Evolutionary conservation across 2,329 filamentous ascomycete species (phyloP).

Genomic region (Fusarium marasasianum): DNA sequence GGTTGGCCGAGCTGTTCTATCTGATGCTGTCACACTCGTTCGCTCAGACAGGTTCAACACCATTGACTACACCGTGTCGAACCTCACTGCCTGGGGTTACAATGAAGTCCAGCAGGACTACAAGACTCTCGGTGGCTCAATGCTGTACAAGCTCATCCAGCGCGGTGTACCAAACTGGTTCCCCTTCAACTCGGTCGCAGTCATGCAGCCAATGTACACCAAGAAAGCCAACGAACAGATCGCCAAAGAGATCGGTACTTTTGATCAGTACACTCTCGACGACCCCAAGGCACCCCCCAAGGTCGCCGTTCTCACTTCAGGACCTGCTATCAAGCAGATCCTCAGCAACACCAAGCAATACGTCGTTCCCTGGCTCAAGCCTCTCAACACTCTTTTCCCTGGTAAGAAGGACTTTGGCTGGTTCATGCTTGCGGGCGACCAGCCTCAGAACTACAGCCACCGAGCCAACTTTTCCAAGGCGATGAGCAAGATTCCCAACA

Average conservation of each 20-base stretch:
- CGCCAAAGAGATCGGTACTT: conserved; percentile 51
- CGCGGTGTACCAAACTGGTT: conserved; percentile 57
- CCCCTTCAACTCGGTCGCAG: conserved; percentile 52
- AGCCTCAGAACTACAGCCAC: conserved; percentile 44
- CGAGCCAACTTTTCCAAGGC: conserved; percentile 46
- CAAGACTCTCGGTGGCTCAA: conserved; percentile 53
- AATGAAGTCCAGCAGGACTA: conserved; percentile 45
- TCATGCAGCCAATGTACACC: conserved; percentile 59
- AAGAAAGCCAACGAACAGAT: conserved; percentile 52
- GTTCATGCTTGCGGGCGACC: conserved; percentile 53
- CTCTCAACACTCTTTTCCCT: conserved; percentile 46
- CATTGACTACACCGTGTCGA: conserved; percentile 54
- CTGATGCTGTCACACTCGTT: conserved; percentile 68
- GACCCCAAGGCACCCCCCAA: conserved; percentile 49
- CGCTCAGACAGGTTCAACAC: conserved; percentile 69
- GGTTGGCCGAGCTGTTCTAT: conserved; percentile 64
- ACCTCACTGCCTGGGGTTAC: conserved; percentile 56
- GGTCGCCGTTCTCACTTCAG: conserved; percentile 40
- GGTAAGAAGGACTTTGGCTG: conserved; percentile 51
- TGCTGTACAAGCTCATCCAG: conserved; percentile 58
- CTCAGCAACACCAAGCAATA: conserved; percentile 47
- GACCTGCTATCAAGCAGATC: conserved; percentile 44
- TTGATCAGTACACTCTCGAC: conserved; percentile 45
- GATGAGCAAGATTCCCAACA: conserved; percentile 47
- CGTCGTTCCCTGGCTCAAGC: conserved; percentile 47